Evolutionary conservation across 306 rosid species (phyloP).

Genomic region (Trichosanthes truncata): DNA sequence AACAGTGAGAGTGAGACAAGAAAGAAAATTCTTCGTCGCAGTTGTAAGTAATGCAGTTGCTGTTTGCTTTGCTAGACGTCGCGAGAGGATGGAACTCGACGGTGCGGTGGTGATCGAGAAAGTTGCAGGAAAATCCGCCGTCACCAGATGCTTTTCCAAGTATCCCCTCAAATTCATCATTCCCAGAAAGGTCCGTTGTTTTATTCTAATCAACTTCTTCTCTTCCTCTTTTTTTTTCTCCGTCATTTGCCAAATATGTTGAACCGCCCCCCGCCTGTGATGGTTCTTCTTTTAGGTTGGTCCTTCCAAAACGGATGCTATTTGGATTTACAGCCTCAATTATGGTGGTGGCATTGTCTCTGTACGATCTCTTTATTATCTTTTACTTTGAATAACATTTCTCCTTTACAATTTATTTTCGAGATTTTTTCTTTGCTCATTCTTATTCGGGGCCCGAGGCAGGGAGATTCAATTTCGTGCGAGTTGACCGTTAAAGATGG

Average conservation of each 20-base stretch:
- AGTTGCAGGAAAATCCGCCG: constrained; percentile 63
- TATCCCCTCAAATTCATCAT: constrained; percentile 76
- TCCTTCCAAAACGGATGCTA: constrained; percentile 58
- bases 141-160: constrained; percentile 57
- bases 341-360: constrained; percentile 95
- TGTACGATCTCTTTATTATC: constrained; percentile 29
- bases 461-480: constrained; percentile 76
- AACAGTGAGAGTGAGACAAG: too few relatives aligned
- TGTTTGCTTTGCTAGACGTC: not conserved
- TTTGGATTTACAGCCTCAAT: constrained; percentile 76
- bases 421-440: not conserved
- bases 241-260: not conserved
- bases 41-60: too few relatives aligned
- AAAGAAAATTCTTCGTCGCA: not conserved
- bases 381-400: not conserved
- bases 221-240: not conserved
- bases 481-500: constrained; percentile 43
- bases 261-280: not conserved
- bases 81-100: constrained; percentile 17
- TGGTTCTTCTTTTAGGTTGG: constrained; percentile 48
- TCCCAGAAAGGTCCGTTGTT: constrained; percentile 53
- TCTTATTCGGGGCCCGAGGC: not conserved
- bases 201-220: not conserved
- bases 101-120: constrained; percentile 59
- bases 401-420: too few relatives aligned